Evolutionary conservation across 202 grass and related monocot species (phyloP), one percentile per base, ranked within the genome.

Genomic region (Schoenoplectus tabernaemontani): DNA sequence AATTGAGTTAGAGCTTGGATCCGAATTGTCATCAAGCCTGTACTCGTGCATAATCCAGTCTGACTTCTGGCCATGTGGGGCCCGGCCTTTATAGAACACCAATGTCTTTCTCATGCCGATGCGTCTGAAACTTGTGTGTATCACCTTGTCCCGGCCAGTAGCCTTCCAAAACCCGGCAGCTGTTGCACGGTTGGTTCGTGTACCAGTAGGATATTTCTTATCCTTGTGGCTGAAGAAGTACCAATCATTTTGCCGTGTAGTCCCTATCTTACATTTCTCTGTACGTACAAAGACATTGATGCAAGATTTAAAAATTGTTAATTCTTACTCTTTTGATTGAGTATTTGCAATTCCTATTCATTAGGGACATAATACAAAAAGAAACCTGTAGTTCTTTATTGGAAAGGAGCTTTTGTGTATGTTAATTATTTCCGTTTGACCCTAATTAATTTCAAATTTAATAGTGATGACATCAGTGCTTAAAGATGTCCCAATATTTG

Each of bases 31-130:
- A 23, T 92, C 89, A 34, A 97, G 87, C 30, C 95, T 84, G 85
- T 98, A 98, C 83, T 98, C 95, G 57, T 98, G 95, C 95, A 98
- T 98, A 86, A 98, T 98, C 91, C 91, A 98, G 60, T 98, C 89
- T 7, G 95, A 94, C 36, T 98, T 98, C 70, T 90, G 89, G 37
- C 95, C 95, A 66, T 98, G 95, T 0, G 95, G 95, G 0, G 95
- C 91, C 3, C 95, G 89, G 5, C 95, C 95, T 78, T 90, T 88
- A 87, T 97, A 97, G 80, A 97, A 97, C 56, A 97, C 95, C 58
- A 98, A 91, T n/a, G 95, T 98, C 84, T 98, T 98, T 79, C 95
- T 83, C 95, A 94, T 98, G 57, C 95, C 95, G 86, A 98, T 90
- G 53, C 84, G 84, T 28, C 19, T 78, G 48, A 74, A 57, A 30